Evolutionary conservation across 352 stramenopile species (phyloP), one percentile per base, ranked within the genome.

Genomic region (Achlya hypogyna): DNA sequence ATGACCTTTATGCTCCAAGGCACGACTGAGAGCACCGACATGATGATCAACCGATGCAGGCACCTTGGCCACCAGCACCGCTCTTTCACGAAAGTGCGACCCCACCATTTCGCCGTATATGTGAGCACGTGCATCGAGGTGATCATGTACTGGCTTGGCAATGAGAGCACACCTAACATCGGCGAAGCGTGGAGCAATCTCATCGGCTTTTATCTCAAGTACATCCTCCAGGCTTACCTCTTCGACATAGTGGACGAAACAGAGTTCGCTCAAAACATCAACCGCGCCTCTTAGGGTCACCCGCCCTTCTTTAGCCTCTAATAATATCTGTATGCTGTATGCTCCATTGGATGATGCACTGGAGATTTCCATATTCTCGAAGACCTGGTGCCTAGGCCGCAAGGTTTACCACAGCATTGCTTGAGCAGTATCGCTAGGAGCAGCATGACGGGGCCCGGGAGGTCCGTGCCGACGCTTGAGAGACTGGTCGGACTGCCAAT

Each of bases 151-250:
- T 65, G 58, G 58, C 58, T 65, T 27, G 58, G 58, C 1, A 38
- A 54, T 8, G 58, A 65, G n/a, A 32, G 58, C 45, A 65, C 58
- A 8, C 58, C 56, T 18, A 65, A 65, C 35, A 42, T 65, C 16
- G 58, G 58, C 27, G 58, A 65, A 32, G 58, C 58, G 16, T 65
- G 58, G 58, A 65, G 58, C 45, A 65, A 65, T n/a, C 16, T 65
- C 12, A 65, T 65, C 5, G 58, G 58, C 16, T 65, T 65, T 22
- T 54, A 53, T 20, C 58, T 65, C 23, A 67, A 49, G 51, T 58
- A 67, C 58, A 65, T 65, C 28, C 32, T 65, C 5, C 58, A 65
- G 53, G 58, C 58, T 10, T 65, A 53, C 29, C 42, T 65, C 28
- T 65, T 42, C 22, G 28, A 65, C 12, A 51, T 47, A 3, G 58